Evolutionary conservation across 108 stramenopile genomes (phyloP).

Genomic region (Stephanodiscus triporus): DNA sequence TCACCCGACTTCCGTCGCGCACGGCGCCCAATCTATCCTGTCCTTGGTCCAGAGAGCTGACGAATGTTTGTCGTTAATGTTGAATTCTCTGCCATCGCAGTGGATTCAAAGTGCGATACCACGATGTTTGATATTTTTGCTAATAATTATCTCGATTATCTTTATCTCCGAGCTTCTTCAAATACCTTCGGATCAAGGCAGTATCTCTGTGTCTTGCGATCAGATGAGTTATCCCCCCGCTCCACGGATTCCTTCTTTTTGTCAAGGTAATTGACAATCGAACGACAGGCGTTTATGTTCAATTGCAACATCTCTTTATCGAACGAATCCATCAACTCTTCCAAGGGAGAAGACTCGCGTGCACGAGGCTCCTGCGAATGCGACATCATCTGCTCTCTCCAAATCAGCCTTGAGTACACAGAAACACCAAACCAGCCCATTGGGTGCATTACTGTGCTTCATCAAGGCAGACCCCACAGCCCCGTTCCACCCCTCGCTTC

Average conservation of each 20-base stretch:
- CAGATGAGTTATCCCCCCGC: background rate
- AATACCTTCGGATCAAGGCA: background rate
- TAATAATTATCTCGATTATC: background rate
- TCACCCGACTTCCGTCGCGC: no score
- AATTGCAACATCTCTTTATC: slow-evolving; percentile 20
- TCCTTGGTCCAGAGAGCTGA: no score
- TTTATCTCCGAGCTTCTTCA: slow-evolving; percentile 11
- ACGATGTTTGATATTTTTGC: no score
- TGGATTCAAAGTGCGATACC: no score
- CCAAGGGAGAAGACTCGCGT: slow-evolving; percentile 2
- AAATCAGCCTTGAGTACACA: no score
- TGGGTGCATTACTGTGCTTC: background rate
- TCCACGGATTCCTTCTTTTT: slow-evolving; percentile 5
- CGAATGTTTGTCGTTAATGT: no score
- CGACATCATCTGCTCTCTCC: slow-evolving; percentile 55
- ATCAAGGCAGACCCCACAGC: background rate
- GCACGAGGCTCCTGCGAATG: background rate
- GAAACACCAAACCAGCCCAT: no score
- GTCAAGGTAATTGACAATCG: slow-evolving; percentile 23
- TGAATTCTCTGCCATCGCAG: no score
- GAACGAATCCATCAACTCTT: slow-evolving; percentile 15
- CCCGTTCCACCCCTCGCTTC: background rate
- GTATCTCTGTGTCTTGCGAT: background rate
- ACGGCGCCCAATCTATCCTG: no score
- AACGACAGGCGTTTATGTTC: slow-evolving; percentile 25